A percentile compares a stretch with the other conserved stretches of the same genome.
Conservation (phyloP, 495 filamentous ascomycete genomes). For the Penicillium pancosmium region DNA sequence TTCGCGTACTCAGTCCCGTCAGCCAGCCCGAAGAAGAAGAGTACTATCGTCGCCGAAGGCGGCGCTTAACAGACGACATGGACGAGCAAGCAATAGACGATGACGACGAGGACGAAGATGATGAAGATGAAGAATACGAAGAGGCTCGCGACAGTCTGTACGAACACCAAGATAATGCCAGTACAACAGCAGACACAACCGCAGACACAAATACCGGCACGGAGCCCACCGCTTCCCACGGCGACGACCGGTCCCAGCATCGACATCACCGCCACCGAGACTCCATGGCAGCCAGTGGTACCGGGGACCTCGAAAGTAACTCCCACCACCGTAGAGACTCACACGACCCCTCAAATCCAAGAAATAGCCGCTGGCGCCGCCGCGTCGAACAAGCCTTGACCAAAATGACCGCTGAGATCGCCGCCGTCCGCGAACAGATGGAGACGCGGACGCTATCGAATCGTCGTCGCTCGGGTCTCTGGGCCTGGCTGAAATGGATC, state of each 20-base stretch:
- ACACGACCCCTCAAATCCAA: conserved; percentile 9
- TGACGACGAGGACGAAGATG: conserved; percentile 38
- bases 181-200: conserved; percentile 19
- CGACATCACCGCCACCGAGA: conserved; percentile 16
- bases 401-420: conserved; percentile 88
- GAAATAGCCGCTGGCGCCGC: conserved; percentile 66
- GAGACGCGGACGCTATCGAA: conserved; percentile 54
- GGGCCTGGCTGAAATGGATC: conserved; percentile 74
- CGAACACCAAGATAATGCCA: conserved; percentile 37
- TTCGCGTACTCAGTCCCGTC: conserved; percentile 77
- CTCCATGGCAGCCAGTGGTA: conserved; percentile 13
- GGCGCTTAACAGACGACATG: conserved; percentile 28
- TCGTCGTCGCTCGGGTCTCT: conserved; percentile 54
- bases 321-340: conserved; percentile 15
- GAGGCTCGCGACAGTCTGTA: conserved; percentile 43
- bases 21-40: conserved; percentile 72
- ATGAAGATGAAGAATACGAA: conserved; percentile 51
- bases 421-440: conserved; percentile 91
- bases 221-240: conserved; percentile 18
- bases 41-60: conserved; percentile 47
- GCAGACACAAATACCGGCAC: conserved; percentile 21
- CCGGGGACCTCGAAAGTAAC: conserved; percentile 15
- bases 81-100: conserved; percentile 35
- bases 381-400: conserved; percentile 86
- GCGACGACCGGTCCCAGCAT: conserved; percentile 15